Evolutionary conservation across 2,329 filamentous ascomycete species (phyloP).

Genomic region (Stagonosporopsis cucurbitacearum): DNA sequence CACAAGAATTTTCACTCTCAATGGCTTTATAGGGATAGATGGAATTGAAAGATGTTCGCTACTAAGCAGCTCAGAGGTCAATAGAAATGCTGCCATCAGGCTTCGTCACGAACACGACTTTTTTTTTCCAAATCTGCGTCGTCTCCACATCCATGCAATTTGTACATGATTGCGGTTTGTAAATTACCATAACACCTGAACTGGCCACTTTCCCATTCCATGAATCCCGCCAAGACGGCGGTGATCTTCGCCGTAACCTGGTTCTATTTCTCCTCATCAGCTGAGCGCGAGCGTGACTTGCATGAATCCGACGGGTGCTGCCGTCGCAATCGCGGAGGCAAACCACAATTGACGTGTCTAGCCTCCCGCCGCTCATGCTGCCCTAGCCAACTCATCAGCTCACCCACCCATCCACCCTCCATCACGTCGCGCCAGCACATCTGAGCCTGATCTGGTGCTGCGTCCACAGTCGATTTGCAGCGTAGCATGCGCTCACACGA

Average conservation of each 20-base stretch:
- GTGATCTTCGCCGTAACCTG: background rate
- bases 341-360: conserved; percentile 29
- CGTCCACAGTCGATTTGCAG: background rate
- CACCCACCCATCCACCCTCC: background rate
- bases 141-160: conserved; percentile 6
- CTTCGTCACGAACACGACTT: conserved; percentile 16
- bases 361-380: conserved; percentile 17
- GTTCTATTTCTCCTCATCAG: background rate
- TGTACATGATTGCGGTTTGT: background rate
- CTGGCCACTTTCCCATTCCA: conserved; percentile 14
- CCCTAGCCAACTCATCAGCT: conserved; percentile 4
- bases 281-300: background rate
- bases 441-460: background rate
- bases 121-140: conserved; percentile 2
- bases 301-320: conserved; percentile 3
- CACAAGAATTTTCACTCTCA: conserved; percentile 13
- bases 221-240: conserved; percentile 1
- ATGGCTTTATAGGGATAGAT: conserved; percentile 9
- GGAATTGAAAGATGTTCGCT: conserved; percentile 13
- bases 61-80: conserved; percentile 10
- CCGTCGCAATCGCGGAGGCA: conserved; percentile 8
- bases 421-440: background rate
- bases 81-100: conserved; percentile 34
- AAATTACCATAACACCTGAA: conserved; percentile 5
- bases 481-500: background rate